phyloP scores from a whole-genome alignment of 352 stramenopile genomes.

The Phytopythium vexans region DNA sequence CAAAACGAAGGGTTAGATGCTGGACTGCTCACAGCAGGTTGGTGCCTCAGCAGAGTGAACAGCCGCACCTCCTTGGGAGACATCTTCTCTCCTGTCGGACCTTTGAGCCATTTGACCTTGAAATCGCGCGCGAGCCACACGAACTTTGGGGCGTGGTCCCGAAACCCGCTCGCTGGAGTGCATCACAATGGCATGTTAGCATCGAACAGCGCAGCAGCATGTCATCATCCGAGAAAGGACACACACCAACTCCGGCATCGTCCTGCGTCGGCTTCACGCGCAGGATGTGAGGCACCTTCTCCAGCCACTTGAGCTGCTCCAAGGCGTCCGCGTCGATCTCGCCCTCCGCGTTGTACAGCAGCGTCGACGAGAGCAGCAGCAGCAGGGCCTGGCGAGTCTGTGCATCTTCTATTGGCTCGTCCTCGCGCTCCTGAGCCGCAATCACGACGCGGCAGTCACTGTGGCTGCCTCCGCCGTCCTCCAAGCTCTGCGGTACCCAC shows the following conservation, averaged over 20 bases:
- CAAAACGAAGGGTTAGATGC: no score
- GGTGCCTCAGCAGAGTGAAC: no score
- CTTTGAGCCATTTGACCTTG: slow-evolving; percentile 69
- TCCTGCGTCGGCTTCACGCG: slow-evolving; percentile 59
- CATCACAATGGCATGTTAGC: slow-evolving; percentile 4
- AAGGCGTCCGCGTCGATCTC: slow-evolving; percentile 44
- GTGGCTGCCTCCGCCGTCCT: not conserved
- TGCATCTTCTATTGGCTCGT: no score
- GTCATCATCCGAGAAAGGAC: not conserved
- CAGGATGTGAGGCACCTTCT: slow-evolving; percentile 28
- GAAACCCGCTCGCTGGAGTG: slow-evolving; percentile 32
- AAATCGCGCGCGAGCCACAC: slow-evolving; percentile 62
- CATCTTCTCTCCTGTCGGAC: slow-evolving; percentile 36
- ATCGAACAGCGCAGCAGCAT: slow-evolving; percentile 4
- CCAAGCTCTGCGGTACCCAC: slow-evolving; percentile 14
- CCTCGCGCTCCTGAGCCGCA: slow-evolving; percentile 11
- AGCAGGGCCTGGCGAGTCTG: slow-evolving; percentile 23
- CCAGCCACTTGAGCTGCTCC: slow-evolving; percentile 46
- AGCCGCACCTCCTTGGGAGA: slow-evolving; percentile 17
- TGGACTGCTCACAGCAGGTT: no score
- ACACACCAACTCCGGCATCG: slow-evolving; percentile 45
- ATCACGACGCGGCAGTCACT: not conserved
- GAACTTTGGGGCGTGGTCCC: slow-evolving; percentile 48
- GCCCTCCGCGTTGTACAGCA: slow-evolving; percentile 59
- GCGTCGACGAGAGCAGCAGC: slow-evolving; percentile 52